Evolutionary conservation across 345 rosid genomes (phyloP).

Genomic region (Rhodamnia rubescens): DNA sequence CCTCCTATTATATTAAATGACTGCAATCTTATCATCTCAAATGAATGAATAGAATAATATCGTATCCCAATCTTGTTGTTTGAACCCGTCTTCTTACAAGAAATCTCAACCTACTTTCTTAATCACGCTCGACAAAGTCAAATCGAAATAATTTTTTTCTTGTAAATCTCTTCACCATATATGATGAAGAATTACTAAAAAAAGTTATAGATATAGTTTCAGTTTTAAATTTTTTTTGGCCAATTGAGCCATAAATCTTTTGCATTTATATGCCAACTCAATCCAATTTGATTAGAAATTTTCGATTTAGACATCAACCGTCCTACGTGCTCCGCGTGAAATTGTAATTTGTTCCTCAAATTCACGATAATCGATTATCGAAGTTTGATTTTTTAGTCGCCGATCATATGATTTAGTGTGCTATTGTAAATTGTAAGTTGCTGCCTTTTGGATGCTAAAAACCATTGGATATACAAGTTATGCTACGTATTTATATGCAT

Average conservation of each 20-base stretch:
- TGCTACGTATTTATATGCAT: not conserved
- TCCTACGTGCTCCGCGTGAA: too few relatives aligned
- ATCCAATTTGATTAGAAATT: too few relatives aligned
- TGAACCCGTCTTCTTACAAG: not conserved
- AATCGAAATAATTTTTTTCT: accelerated
- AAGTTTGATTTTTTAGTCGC: not conserved
- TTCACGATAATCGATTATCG: not conserved
- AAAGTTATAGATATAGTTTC: too few relatives aligned
- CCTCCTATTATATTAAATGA: not conserved
- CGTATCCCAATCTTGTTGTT: not conserved
- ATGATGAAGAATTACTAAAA: too few relatives aligned
- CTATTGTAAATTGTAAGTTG: too few relatives aligned
- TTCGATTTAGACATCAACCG: too few relatives aligned
- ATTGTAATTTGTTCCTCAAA: not conserved
- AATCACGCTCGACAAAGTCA: accelerated
- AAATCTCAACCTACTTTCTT: not conserved
- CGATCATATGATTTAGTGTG: not conserved
- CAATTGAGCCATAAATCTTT: too few relatives aligned
- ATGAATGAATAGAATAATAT: not conserved
- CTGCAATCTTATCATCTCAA: not conserved
- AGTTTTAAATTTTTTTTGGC: too few relatives aligned
- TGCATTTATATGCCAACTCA: too few relatives aligned
- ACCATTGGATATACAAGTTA: too few relatives aligned
- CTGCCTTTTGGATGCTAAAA: not conserved
- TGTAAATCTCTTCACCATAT: not conserved